Conservation (phyloP, 2,329 filamentous ascomycete species). For the Aspergillus amoenus region DNA sequence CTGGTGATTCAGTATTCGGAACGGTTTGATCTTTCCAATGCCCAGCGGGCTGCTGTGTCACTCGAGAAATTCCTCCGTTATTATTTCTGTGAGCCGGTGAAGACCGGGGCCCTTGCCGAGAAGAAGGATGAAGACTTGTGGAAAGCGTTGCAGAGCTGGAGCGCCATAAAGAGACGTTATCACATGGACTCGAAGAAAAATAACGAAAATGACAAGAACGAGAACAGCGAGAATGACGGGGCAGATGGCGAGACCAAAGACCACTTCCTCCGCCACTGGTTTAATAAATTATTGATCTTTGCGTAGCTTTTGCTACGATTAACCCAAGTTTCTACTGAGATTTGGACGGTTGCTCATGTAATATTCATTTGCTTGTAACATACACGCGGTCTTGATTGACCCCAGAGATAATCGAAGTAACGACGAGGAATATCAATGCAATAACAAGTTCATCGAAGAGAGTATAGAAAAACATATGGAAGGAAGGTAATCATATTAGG, state of each 20-base stretch:
- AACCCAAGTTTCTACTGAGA: background rate
- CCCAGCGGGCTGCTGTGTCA: background rate
- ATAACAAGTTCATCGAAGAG: background rate
- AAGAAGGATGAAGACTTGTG: background rate
- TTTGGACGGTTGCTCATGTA: background rate
- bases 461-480: slow-evolving; percentile 11
- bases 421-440: slow-evolving; percentile 10
- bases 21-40: background rate
- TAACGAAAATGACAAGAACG: background rate
- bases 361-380: slow-evolving; percentile 18
- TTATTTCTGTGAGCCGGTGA: slow-evolving; percentile 9
- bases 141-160: background rate
- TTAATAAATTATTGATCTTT: background rate
- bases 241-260: background rate
- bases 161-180: too few relatives aligned
- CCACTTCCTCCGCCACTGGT: background rate
- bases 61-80: slow-evolving; percentile 10
- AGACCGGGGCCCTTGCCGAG: background rate
- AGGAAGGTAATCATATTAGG: slow-evolving; percentile 10
- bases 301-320: background rate
- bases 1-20: slow-evolving; percentile 10
- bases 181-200: background rate
- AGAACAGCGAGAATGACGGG: background rate
- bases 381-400: slow-evolving; percentile 16
- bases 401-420: slow-evolving; percentile 10